phyloP scores from a whole-genome alignment of 2,329 filamentous ascomycete genomes.

The Leptodontidium sp. region DNA sequence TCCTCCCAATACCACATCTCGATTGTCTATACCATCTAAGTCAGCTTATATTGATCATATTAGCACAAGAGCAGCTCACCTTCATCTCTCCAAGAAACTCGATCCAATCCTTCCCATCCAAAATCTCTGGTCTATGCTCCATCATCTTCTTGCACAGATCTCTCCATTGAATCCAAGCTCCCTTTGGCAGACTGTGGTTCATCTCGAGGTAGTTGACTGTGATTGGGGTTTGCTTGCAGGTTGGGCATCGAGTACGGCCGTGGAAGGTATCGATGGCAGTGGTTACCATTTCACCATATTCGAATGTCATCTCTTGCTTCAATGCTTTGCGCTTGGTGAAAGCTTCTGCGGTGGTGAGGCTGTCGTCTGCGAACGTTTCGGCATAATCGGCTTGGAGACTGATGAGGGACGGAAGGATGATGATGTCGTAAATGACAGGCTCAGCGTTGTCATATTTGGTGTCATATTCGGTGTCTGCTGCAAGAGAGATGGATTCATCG shows the following conservation, averaged over 20 bases:
- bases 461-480: neutral
- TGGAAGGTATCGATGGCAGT: slow-evolving; percentile 14
- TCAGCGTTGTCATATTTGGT: neutral
- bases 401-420: neutral
- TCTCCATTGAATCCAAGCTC: neutral
- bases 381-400: neutral
- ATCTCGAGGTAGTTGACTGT: slow-evolving; percentile 1
- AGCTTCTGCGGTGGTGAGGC: neutral
- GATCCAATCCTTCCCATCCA: slow-evolving; percentile 8
- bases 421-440: neutral
- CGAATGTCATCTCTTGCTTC: slow-evolving; percentile 3
- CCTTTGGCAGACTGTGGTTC: slow-evolving; percentile 16
- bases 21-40: neutral
- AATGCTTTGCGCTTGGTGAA: neutral
- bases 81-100: slow-evolving; percentile 14
- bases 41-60: neutral
- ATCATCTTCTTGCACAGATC: neutral
- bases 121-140: slow-evolving; percentile 11
- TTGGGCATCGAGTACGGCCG: slow-evolving; percentile 13
- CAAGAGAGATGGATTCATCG: neutral
- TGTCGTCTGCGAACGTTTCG: neutral
- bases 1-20: slow-evolving; percentile 19
- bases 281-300: neutral
- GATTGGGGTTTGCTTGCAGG: slow-evolving; percentile 21
- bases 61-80: neutral